phyloP scores from a whole-genome alignment of 306 rosid species.

The Cucumis melo region DNA sequence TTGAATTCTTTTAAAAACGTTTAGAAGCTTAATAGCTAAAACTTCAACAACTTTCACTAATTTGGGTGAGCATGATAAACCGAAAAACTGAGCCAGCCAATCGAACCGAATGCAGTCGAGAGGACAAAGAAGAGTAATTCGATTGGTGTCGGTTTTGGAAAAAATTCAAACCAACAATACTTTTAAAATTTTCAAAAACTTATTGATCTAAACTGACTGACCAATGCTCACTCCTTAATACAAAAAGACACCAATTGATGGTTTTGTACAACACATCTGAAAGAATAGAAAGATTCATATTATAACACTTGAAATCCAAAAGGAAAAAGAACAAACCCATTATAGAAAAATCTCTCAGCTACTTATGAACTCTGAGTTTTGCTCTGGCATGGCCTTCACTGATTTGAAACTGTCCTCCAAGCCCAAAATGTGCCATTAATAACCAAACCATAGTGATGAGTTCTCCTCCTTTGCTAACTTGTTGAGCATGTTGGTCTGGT shows the following conservation, averaged over 20 bases:
- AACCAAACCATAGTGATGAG: constrained; percentile 21
- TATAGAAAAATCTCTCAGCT: background rate
- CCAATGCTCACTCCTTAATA: background rate
- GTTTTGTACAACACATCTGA: background rate
- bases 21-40: too few relatives aligned
- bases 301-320: background rate
- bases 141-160: too few relatives aligned
- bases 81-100: too few relatives aligned
- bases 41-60: too few relatives aligned
- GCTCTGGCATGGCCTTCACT: constrained; percentile 27
- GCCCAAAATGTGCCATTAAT: constrained; percentile 19
- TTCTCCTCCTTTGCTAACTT: constrained; percentile 27
- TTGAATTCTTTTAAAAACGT: too few relatives aligned
- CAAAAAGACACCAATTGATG: background rate
- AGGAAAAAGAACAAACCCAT: background rate
- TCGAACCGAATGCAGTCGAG: too few relatives aligned
- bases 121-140: too few relatives aligned
- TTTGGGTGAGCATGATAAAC: too few relatives aligned
- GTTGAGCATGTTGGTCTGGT: constrained; percentile 13
- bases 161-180: too few relatives aligned
- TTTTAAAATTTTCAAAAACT: too few relatives aligned
- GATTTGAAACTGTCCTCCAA: constrained; percentile 24
- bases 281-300: background rate
- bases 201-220: too few relatives aligned
- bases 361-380: constrained; percentile 16